A percentile compares a stretch with the other conserved stretches of the same genome.
phyloP scores from a whole-genome alignment of 2,329 filamentous ascomycete genomes.

The Cytospora mali region DNA sequence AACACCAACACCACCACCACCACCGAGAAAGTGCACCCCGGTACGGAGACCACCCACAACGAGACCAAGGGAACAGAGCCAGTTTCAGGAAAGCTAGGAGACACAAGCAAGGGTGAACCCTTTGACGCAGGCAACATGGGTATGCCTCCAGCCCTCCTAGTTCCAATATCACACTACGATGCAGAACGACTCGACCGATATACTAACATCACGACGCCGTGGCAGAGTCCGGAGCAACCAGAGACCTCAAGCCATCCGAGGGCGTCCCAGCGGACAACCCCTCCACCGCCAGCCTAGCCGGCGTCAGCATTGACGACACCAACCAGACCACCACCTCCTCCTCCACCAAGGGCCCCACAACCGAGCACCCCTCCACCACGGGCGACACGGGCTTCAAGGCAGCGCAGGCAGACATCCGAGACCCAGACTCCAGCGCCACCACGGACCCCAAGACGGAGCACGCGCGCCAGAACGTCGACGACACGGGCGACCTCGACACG shows the following conservation, averaged over 20 bases:
- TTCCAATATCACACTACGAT: neutral
- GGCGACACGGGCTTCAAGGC: constrained; percentile 33
- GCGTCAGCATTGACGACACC: constrained; percentile 4
- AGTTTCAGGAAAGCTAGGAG: constrained; percentile 68
- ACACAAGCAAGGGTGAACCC: constrained; percentile 69
- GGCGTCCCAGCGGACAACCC: neutral
- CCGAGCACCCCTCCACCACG: constrained; percentile 35
- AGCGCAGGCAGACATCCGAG: constrained; percentile 46
- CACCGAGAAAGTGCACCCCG: constrained; percentile 35
- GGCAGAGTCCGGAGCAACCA: constrained; percentile 15
- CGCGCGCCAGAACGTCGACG: constrained; percentile 41
- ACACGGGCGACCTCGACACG: constrained; percentile 38
- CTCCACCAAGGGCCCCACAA: constrained; percentile 30
- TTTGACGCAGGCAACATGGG: constrained; percentile 79
- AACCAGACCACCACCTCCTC: too few relatives aligned
- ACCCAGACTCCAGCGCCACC: constrained; percentile 39
- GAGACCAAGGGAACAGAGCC: constrained; percentile 58
- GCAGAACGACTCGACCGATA: neutral
- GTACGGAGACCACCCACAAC: constrained; percentile 47
- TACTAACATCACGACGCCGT: neutral
- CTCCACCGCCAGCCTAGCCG: neutral
- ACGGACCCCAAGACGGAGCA: constrained; percentile 35
- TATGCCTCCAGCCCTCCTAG: constrained; percentile 33
- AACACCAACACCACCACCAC: constrained; percentile 30
- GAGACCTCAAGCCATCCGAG: neutral